Evolutionary conservation across 352 stramenopile genomes (phyloP), one percentile per base, ranked within the genome.

Genomic region (Phytophthora pistaciae): DNA sequence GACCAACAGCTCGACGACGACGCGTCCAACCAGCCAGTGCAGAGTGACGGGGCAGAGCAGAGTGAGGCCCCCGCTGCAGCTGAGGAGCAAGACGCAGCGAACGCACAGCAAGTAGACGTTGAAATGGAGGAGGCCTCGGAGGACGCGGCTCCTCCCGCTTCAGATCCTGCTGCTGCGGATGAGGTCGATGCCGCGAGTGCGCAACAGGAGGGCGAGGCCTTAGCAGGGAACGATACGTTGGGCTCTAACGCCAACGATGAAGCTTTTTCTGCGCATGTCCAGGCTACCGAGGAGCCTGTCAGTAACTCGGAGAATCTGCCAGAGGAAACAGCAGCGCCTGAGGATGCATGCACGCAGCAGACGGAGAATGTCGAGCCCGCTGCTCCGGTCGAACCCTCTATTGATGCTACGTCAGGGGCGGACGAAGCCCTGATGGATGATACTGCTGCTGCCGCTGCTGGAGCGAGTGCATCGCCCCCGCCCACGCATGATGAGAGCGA

Each of bases 401-500:
- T 14, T 54, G 11, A 5, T 18, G 13, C 25, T 9, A 7, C 55
- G 38, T 48, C 9, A 53, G 50, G 59, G 8, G 63, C 48, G 9
- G 27, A 73, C 42, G 14, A 40, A 31, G 16, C 11, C 21, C 18
- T 36, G 16, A 10, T 36, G 20, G 52, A 63, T 46, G 27, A 31
- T 7, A 29, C 27, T 36, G n/a, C 6, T 20, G 42, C n/a, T n/a
- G 36, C 40, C 11, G 31, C 11, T 42, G 23, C n/a, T 33, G 64
- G 10, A n/a, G 44, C 57, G 16, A 21, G 16, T 29, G 52, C 27
- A 3, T 46, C 48, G 25, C 25, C 27, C 23, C 33, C 61, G 49
- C 55, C 61, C 14, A 38, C 56, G 42, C 63, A 70, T 20, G 58
- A 76, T 55, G 68, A 72, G 60, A 64, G 55, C 29, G 75, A 77